Evolutionary conservation across 2,329 filamentous ascomycete species (phyloP), one percentile per base, ranked within the genome.

Genomic region (Clarireedia monteithiana): DNA sequence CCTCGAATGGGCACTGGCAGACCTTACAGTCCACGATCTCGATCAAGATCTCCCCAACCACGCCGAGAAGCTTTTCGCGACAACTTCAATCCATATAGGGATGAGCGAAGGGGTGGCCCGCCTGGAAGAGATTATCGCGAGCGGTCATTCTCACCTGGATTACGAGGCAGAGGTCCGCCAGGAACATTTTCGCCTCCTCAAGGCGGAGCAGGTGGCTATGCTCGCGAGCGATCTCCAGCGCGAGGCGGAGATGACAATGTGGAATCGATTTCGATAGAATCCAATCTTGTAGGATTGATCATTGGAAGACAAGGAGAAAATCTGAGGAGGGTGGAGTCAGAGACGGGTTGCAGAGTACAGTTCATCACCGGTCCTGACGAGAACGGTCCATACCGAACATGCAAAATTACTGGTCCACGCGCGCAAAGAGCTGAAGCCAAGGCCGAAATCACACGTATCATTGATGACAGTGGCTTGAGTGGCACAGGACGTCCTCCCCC

Each of bases 261-360:
- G 24, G 91, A 96, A 73, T 88, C 86, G 24, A 91, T 96, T 63
- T 82, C 87, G 65, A 90, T 96, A 66, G 90, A 95, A 68, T 90
- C 89, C 23, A 88, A 84, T 65, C 79, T 95, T 48, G 91, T 96
- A 51, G 91, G 91, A 44, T 77, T 96, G 36, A 95, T 96, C 66
- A 96, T 96, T 68, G 91, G 91, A 53, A 84, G 91, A 58, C 88
- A 91, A 67, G 91, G 91, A 63, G 91, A 96, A 73, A 96, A 95
- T 64, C 75, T 96, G 45, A 80, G 89, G 63, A 85, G 89, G 57
- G 89, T 96, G 62, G 91, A 96, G 71, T 77, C 82, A 47, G 89
- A 95, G 64, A 90, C 86, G 48, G 83, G 83, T 53, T 91, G 90
- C 64, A 81, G 91, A 58, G 90, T 96, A 26, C 91, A 96, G 72